Base-by-base conservation (phyloP, 306 rosid species). In the Acmispon strigosus region DNA sequence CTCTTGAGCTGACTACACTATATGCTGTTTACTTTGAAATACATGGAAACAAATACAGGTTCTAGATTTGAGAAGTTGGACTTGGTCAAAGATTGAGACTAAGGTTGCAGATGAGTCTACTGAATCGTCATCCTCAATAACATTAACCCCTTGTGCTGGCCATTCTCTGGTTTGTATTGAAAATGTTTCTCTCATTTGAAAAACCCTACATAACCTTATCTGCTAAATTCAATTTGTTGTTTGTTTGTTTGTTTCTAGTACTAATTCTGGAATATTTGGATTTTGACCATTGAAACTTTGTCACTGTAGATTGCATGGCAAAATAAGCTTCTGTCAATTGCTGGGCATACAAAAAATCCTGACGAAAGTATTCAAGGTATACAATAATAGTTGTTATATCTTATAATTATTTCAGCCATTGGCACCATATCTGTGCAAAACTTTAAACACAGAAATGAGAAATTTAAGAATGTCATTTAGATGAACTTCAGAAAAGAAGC, bases 261-360 rank as follows among this genome's bases (percentile, higher is more conserved):
- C 54, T 64, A 42, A 56, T 41, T 70, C 18, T 29, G 17, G 53
- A 56, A 63, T 42, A 49, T 14, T 58, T 65, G 72, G 72, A 58
- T 70, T 70, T 58, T 73, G 49, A 52, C 61, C 18, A 74, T 73
- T 78, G 64, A 19, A 66, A 56, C 8, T 44, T 66, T 47, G 52
- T 73, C 20, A n/a, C 16, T 8, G 14, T 69, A 92, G 98, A 84
- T 92, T 77, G 77, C 92, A 8, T 92, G 98, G 98, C 94, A 78
- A 47, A 83, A 83, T 87, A 87, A 83, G 73, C 92, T 92, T 66
- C 57, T 92, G 32, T 92, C 96, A 61, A 34, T 92, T 75, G 96
- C 90, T 76, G 98, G 98, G 54, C 96, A 92, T 72, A 81, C 94
- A 56, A 87, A 89, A 85, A 89, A 92, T 86, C 90, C 95, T 61